Conservation (phyloP, 805 yeast species). For the Teunomyces panamensis region DNA sequence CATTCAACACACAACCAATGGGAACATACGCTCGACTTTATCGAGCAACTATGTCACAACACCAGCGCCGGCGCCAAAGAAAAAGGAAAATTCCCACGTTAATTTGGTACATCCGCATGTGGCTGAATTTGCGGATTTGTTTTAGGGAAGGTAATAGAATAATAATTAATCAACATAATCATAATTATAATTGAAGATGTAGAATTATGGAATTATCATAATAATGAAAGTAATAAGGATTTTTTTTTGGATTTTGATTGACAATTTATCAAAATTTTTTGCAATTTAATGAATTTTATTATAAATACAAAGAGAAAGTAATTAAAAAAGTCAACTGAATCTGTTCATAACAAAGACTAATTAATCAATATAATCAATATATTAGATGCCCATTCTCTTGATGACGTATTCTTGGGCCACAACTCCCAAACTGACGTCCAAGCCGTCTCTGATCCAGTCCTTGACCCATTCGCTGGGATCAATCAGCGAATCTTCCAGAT, state of each 20-base stretch:
- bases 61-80: background rate
- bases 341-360: background rate
- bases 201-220: background rate
- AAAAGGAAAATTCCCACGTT: background rate
- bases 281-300: too few relatives aligned
- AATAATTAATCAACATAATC: background rate
- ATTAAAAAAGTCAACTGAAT: background rate
- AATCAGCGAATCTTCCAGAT: constrained; percentile 13
- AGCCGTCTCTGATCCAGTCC: constrained; percentile 53
- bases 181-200: background rate
- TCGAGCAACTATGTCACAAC: constrained; percentile 1
- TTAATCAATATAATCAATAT: background rate
- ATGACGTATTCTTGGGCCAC: constrained; percentile 89
- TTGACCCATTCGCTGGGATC: constrained; percentile 45
- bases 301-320: background rate
- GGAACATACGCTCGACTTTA: constrained; percentile 7
- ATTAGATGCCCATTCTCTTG: constrained; percentile 74
- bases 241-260: background rate
- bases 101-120: constrained; percentile 38
- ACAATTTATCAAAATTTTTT: too few relatives aligned
- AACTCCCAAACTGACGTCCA: constrained; percentile 77
- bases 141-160: constrained; percentile 13
- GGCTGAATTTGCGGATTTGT: constrained; percentile 45
- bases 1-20: constrained; percentile 19
- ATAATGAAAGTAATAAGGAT: background rate